Conservation (phyloP, 1,284 basidiomycete genomes). For the Heimioporus retisporus region DNA sequence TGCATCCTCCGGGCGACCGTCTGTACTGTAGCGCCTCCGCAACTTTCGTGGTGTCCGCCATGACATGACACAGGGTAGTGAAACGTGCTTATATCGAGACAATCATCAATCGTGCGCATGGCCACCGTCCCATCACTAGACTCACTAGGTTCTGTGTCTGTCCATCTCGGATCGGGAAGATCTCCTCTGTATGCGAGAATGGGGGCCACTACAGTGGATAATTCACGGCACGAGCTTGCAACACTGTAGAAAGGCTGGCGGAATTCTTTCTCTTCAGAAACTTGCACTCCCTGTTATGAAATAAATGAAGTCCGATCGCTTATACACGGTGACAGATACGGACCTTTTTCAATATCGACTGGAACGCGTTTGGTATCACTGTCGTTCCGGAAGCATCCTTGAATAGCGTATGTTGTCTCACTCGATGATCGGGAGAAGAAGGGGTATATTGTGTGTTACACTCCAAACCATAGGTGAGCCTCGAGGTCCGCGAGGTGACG, state of each 20-base stretch:
- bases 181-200: conserved; percentile 27
- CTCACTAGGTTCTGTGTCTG: conserved; percentile 26
- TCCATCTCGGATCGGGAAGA: conserved; percentile 23
- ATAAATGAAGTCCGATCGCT: no score
- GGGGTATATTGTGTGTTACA: background rate
- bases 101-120: background rate
- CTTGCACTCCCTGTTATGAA: conserved; percentile 35
- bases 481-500: background rate
- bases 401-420: background rate
- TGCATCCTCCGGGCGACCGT: background rate
- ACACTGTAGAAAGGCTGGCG: conserved; percentile 13
- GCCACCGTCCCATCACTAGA: background rate
- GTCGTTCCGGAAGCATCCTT: no score
- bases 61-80: conserved; percentile 23
- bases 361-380: conserved; percentile 34
- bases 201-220: background rate
- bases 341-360: conserved; percentile 37
- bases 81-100: conserved; percentile 16
- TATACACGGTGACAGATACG: conserved; percentile 17
- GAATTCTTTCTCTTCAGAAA: conserved; percentile 44
- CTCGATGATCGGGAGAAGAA: background rate
- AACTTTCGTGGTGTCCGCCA: conserved; percentile 19
- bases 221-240: background rate
- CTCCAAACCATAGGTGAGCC: background rate
- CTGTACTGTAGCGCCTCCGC: background rate